Percentiles rank a stretch among this genome's conserved stretches.
These are phyloP conservation scores for Tanacetum coccineum DNA, from an alignment of 129 eudicot genomes.

Conservation along the genomic window DNA sequence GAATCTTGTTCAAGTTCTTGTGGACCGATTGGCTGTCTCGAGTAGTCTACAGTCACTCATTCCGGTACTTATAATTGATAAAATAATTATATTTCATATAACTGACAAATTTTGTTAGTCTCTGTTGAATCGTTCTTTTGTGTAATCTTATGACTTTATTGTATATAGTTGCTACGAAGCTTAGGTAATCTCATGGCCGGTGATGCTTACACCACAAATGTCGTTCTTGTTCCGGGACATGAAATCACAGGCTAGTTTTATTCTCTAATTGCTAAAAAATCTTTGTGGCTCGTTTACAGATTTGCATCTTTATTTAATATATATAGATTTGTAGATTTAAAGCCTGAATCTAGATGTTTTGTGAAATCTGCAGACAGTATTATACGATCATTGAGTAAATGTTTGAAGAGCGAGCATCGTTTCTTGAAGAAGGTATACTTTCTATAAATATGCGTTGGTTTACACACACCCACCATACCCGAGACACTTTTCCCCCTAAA, in stretches of 20 bases:
- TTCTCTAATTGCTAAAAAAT: constrained; percentile 5
- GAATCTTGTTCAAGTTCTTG: constrained; percentile 67
- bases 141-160: neutral
- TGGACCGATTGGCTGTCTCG: constrained; percentile 67
- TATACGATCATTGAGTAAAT: constrained; percentile 62
- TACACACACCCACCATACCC: neutral
- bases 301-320: neutral
- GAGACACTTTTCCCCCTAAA: neutral
- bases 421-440: constrained; percentile 70
- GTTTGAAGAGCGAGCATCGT: constrained; percentile 86
- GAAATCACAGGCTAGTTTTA: constrained; percentile 73
- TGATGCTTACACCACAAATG: constrained; percentile 58
- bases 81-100: neutral
- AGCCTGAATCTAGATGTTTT: neutral
- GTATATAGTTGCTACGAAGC: constrained; percentile 70
- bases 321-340: neutral
- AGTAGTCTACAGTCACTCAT: constrained; percentile 77
- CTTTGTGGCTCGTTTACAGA: neutral
- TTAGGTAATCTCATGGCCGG: constrained; percentile 93
- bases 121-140: neutral
- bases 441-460: neutral
- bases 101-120: neutral
- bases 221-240: constrained; percentile 58
- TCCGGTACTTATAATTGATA: constrained; percentile 56
- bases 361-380: constrained; percentile 48